These are phyloP conservation scores for Fusarium tanahbumbuense DNA, from an alignment of 2,329 filamentous ascomycete species.

Conservation along the genomic window DNA sequence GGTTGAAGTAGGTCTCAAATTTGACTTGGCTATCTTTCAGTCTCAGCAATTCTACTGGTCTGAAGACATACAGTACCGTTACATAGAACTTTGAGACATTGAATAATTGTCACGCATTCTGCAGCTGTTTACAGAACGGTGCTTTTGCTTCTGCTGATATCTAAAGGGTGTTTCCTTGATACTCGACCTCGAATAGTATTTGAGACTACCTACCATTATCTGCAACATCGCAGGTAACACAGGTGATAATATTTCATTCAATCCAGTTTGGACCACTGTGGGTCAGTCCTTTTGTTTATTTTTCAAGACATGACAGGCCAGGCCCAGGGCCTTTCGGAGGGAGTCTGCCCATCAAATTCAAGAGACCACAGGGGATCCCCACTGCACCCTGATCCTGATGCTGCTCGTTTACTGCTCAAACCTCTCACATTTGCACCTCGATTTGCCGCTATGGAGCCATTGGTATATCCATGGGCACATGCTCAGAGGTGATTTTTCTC, in stretches of 20 bases:
- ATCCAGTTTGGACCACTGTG: slow-evolving; percentile 35
- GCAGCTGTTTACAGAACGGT: slow-evolving; percentile 20
- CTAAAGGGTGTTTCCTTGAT: slow-evolving; percentile 10
- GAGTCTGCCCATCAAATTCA: slow-evolving; percentile 36
- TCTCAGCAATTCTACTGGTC: slow-evolving; percentile 8
- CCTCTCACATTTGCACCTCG: slow-evolving; percentile 33
- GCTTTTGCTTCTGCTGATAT: slow-evolving; percentile 13
- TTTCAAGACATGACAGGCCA: slow-evolving; percentile 22
- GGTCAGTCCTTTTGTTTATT: slow-evolving; percentile 42
- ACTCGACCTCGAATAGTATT: slow-evolving; percentile 20
- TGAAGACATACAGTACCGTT: slow-evolving; percentile 12
- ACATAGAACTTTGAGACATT: slow-evolving; percentile 14
- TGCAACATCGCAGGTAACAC: slow-evolving; percentile 18
- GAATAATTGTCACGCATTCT: slow-evolving; percentile 22
- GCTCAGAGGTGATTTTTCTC: slow-evolving; percentile 33
- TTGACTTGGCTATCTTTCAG: slow-evolving; percentile 32
- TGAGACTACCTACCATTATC: slow-evolving; percentile 12
- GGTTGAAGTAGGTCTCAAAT: slow-evolving; percentile 20
- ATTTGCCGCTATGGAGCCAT: slow-evolving; percentile 43
- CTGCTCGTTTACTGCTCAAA: slow-evolving; percentile 36
- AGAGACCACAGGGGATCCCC: slow-evolving; percentile 29
- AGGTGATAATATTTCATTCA: slow-evolving; percentile 19
- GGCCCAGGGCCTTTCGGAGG: slow-evolving; percentile 24
- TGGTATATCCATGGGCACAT: slow-evolving; percentile 34
- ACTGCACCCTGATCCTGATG: slow-evolving; percentile 41